These are phyloP conservation scores for Dactylellina cionopaga DNA, from an alignment of 2,329 filamentous ascomycete species.

Conservation along the genomic window DNA sequence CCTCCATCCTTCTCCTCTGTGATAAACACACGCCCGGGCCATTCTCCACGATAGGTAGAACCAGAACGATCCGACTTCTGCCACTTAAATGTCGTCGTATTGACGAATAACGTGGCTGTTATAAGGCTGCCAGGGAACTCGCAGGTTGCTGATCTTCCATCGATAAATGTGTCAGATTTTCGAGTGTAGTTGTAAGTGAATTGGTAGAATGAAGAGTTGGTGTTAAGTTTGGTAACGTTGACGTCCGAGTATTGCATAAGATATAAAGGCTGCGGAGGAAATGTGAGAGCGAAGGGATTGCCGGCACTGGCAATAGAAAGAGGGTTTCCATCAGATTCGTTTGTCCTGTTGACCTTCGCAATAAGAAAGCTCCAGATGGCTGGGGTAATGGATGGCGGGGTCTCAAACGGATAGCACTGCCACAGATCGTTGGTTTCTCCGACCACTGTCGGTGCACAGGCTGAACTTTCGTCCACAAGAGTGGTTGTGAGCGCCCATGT, in stretches of 20 bases:
- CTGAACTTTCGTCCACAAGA: slow-evolving; percentile 13
- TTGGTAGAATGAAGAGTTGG: slow-evolving; percentile 32
- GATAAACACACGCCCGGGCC: slow-evolving; percentile 30
- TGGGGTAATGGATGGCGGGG: slow-evolving; percentile 8
- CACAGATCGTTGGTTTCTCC: slow-evolving; percentile 32
- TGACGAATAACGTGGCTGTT: slow-evolving; percentile 37
- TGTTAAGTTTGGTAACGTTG: slow-evolving; percentile 12
- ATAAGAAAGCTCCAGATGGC: slow-evolving; percentile 43
- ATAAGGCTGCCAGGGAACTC: slow-evolving; percentile 41
- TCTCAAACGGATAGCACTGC: slow-evolving; percentile 41
- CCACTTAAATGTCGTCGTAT: slow-evolving; percentile 25
- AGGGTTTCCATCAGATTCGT: slow-evolving; percentile 19
- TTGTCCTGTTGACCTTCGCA: slow-evolving; percentile 8
- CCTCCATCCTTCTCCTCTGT: slow-evolving; percentile 30
- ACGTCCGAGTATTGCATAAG: slow-evolving; percentile 28
- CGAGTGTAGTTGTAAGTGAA: slow-evolving; percentile 43
- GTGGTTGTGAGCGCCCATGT: slow-evolving; percentile 37
- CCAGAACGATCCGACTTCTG: slow-evolving; percentile 7
- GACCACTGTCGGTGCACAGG: slow-evolving; percentile 30
- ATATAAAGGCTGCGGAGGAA: slow-evolving; percentile 25
- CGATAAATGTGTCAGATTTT: slow-evolving; percentile 7
- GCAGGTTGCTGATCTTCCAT: slow-evolving; percentile 18
- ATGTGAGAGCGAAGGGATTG: slow-evolving; percentile 25
- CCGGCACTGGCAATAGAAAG: slow-evolving; percentile 30
- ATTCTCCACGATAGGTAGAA: slow-evolving; percentile 32